Percentiles rank a stretch among this genome's conserved stretches.
These are phyloP conservation scores for Backusella parvicylindrica DNA, from an alignment of 192 early-diverging fungal genomes.

Conservation along the genomic window DNA sequence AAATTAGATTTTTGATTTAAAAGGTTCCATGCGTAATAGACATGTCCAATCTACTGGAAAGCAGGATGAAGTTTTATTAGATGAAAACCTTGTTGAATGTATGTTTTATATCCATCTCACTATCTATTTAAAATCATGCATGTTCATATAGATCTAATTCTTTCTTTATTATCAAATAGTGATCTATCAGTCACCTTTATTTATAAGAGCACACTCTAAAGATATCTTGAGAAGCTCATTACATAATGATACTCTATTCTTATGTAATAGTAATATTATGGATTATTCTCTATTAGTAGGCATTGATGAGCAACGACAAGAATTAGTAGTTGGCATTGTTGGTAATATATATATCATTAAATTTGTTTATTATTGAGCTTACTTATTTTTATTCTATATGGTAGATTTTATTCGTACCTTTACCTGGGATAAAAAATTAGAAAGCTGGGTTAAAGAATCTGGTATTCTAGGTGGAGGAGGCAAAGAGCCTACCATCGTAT, in stretches of 20 bases:
- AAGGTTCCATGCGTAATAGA: constrained; percentile 93
- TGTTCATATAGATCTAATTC: neutral
- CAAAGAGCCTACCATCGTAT: constrained; percentile 92
- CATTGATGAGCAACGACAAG: constrained; percentile 79
- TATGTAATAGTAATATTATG: constrained; percentile 95
- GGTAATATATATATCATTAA: constrained; percentile 46
- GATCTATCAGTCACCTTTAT: constrained; percentile 85
- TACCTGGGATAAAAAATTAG: constrained; percentile 98
- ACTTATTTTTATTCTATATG: neutral
- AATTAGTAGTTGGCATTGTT: constrained; percentile 97
- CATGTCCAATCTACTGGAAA: constrained; percentile 84
- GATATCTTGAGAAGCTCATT: constrained; percentile 79
- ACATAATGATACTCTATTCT: constrained; percentile 91
- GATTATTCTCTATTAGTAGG: constrained; percentile 97
- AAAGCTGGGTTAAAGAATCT: constrained; percentile 97
- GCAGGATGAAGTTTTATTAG: constrained; percentile 84
- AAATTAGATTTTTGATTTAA: constrained; percentile 81
- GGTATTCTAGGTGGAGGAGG: constrained; percentile 91
- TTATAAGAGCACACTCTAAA: constrained; percentile 89
- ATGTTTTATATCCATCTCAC: constrained; percentile 17
- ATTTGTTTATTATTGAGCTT: neutral
- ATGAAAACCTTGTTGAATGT: constrained; percentile 92
- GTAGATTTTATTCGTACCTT: constrained; percentile 94
- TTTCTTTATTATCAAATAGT: constrained; percentile 34
- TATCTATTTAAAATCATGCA: too few species aligned